Conservation (phyloP, 176 grass and related monocot genomes). For the Tuctoria greenei region DNA sequence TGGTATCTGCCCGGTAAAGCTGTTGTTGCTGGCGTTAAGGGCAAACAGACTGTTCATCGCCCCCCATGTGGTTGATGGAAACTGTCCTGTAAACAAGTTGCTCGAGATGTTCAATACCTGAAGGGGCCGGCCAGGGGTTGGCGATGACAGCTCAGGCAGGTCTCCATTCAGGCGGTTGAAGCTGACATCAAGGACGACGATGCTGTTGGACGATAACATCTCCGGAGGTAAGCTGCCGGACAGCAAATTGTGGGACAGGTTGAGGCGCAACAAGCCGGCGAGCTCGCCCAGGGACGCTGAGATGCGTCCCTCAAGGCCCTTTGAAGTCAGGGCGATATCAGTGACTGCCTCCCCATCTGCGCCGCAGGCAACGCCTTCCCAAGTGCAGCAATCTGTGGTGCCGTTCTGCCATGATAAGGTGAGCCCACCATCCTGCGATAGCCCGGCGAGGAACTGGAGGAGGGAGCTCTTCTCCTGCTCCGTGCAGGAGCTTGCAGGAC, state of each 20-base stretch:
- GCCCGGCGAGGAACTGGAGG: constrained; percentile 26
- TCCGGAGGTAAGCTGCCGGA: constrained; percentile 8
- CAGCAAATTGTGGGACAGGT: constrained; percentile 42
- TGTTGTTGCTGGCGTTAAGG: constrained; percentile 46
- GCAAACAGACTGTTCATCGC: constrained; percentile 17
- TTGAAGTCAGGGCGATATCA: constrained; percentile 9
- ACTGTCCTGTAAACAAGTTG: constrained; percentile 38
- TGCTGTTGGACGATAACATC: constrained; percentile 27
- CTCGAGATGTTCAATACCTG: constrained; percentile 52
- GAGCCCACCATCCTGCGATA: constrained; percentile 11
- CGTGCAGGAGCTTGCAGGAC: constrained; percentile 26
- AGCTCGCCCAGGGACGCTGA: constrained; percentile 29
- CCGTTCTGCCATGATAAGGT: constrained; percentile 29
- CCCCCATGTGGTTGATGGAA: constrained; percentile 31
- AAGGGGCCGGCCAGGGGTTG: constrained; percentile 7
- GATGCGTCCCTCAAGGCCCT: constrained; percentile 29
- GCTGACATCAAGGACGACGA: constrained; percentile 35
- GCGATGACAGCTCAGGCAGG: neutral
- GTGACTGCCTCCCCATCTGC: constrained; percentile 5
- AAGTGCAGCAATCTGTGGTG: constrained; percentile 35
- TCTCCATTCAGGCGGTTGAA: constrained; percentile 33
- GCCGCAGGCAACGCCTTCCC: constrained; percentile 41
- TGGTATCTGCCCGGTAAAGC: constrained; percentile 37
- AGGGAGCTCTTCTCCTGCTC: constrained; percentile 43
- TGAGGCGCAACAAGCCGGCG: constrained; percentile 15